phyloP scores from a whole-genome alignment of 352 stramenopile species.

The Achlya hypogyna region DNA sequence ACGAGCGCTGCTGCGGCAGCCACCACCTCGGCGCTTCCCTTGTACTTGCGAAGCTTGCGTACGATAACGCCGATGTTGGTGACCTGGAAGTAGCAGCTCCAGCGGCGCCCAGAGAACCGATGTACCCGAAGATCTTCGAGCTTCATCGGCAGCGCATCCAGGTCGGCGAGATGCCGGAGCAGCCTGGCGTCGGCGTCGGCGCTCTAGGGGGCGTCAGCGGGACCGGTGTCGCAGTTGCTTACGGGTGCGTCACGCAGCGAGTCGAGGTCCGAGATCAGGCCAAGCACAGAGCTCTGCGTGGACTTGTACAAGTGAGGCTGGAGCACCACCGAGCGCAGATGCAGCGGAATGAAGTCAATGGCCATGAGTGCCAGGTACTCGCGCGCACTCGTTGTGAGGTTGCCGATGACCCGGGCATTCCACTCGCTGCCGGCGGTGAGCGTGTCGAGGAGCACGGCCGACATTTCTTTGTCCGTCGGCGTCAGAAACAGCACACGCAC shows the following conservation, averaged over 20 bases:
- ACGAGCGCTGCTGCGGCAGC: constrained; percentile 41
- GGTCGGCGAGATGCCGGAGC: constrained; percentile 30
- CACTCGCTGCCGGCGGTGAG: constrained; percentile 73
- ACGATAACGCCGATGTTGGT: constrained; percentile 81
- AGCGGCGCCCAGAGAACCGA: not conserved
- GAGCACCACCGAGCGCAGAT: constrained; percentile 68
- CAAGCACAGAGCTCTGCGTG: constrained; percentile 59
- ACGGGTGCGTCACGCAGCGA: constrained; percentile 29
- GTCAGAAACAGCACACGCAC: constrained; percentile 71
- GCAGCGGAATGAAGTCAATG: constrained; percentile 73
- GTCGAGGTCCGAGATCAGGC: constrained; percentile 55
- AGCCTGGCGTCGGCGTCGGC: constrained; percentile 31
- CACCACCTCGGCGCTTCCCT: constrained; percentile 37
- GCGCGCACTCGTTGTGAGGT: constrained; percentile 65
- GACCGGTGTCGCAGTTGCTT: not conserved
- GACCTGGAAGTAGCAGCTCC: constrained; percentile 28
- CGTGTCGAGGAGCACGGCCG: constrained; percentile 42
- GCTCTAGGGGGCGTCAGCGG: not conserved
- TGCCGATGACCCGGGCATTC: constrained; percentile 64
- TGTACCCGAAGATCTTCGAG: constrained; percentile 68
- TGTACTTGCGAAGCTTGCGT: constrained; percentile 78
- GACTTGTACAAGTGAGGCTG: constrained; percentile 73
- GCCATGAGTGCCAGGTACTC: constrained; percentile 79
- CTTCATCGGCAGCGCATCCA: constrained; percentile 63
- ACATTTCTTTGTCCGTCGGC: constrained; percentile 63